Evolutionary conservation across 768 basidiomycete species (phyloP), one percentile per base, ranked within the genome.

Genomic region (Coprinopsis cinerea): DNA sequence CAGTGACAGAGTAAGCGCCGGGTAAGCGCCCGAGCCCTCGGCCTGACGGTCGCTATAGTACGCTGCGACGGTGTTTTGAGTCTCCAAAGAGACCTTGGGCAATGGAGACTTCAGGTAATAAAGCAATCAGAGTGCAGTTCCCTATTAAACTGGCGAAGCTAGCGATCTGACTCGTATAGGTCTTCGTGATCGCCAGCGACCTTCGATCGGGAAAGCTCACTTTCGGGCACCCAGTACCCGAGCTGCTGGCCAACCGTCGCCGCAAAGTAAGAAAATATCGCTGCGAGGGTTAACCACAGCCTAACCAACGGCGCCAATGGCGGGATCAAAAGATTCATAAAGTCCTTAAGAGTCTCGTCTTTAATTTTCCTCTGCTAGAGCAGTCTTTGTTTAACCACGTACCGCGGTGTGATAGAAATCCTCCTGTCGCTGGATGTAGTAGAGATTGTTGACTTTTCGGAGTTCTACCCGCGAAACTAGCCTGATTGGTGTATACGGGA

Each of bases 321-420:
- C 9, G 42, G 42, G 25, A 43, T 9, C 11, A 43, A 17, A 10
- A 43, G 42, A 13, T 11, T 10, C 11, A 23, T 43, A 26, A 43
- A 43, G 11, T 22, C 18, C 42, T 43, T 13, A 20, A 43, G 42
- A 4, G 24, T 23, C 9, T 23, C 9, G 10, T 22, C 5, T 7
- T 18, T 10, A 39, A 20, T 11, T 6, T 5, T 11, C 11, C 9
- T 26, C 5, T 43, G 24, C 23, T 11, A 22, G 11, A 23, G 24
- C 20, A 23, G 4, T 10, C 10, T 6, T 11, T 9, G 18, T 7
- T 7, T 28, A 11, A 9, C 28, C 22, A 45, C 49, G 15, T 26
- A 51, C 49, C 35, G 36, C n/a, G 14, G 49, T 44, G 34, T 51
- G 49, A 39, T 51, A 51, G 34, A 51, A 51, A 26, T 51, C 49